Base-by-base conservation (phyloP, 768 basidiomycete genomes). In the Tricholoma bakamatsutake region DNA sequence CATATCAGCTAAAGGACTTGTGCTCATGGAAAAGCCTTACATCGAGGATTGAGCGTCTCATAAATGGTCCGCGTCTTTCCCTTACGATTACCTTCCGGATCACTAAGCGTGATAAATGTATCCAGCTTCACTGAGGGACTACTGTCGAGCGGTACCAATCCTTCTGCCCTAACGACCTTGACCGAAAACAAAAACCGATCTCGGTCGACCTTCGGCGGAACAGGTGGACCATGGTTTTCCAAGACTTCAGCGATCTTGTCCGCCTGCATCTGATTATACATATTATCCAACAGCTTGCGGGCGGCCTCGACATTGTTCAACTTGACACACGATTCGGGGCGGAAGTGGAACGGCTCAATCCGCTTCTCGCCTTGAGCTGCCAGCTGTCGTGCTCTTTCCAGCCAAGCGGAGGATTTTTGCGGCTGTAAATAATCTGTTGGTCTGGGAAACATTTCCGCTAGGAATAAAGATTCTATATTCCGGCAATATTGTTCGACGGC, bases 21-120 rank as follows among this genome's bases (percentile, higher is more conserved):
- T 45, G 33, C 48, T n/a, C 15, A 55, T 21, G 17, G 35, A 37
- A 43, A 34, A 39, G 28, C 75, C 90, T 63, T 66, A 93, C 93
- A 98, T 73, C 94, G 81, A n/a, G 96, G 96, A 63, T 81, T 83
- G 37, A 89, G 69, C 1, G 85, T 84, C 71, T 98, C 96, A 64
- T 98, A 96, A 48, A 98, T 91, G 28, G 95, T 98, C 48, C 97
- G 80, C 8, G 96, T 98, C 76, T 97, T 98, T 21, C 92, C 94
- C 47, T 95, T 70, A 8, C 94, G 84, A 62, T 87, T 84, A 1
- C 96, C 95, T 18, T 83, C 84, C 66, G 95, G 91, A 63, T 99
- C 94, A 61, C 93, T 96, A 31, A 99, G 78, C 10, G 94, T 98
- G 53, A 97, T 87, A 61, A 96, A 98, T 0, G 91, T 92, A 69